Evolutionary conservation across 2,329 filamentous ascomycete species (phyloP), one percentile per base, ranked within the genome.

Genomic region (Pestalotiopsis sp.): DNA sequence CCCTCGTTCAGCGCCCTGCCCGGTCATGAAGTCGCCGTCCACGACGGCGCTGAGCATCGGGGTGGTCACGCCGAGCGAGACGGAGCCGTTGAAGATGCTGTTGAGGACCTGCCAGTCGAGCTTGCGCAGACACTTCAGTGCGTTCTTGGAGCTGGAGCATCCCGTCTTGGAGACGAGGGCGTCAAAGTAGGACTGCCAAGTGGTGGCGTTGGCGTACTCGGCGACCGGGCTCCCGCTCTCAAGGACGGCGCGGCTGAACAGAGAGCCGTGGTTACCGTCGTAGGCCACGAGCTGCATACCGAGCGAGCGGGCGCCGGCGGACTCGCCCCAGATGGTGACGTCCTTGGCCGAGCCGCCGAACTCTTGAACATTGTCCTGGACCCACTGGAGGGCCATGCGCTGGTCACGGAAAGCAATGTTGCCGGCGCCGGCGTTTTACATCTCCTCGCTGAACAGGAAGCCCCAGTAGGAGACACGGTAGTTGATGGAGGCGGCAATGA

Each of bases 251-350:
- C 76, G 82, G 4, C 84, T 80, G 74, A 89, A 90, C 0, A 90
- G 79, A 3, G 78, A 77, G 63, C 89, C 84, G 67, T 88, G 80
- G 56, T 83, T 75, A 2, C 86, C 86, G 14, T 82, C 82, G 70
- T 87, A 87, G 3, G 85, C 84, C 10, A 84, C 75, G 3, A 86
- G 78, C 63, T 88, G 86, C 58, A 79, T 78, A 5, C 82, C 82
- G 2, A 88, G 81, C 4, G 81, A 83, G 62, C 81, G 81, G 60
- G 78, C 84, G 13, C 86, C 86, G 0, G 86, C 85, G 3, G 81
- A 85, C 76, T 89, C 84, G 48, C 85, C 86, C 79, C 82, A 87
- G 57, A 88, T 76, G 1, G 83, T 86, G 17, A 87, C 83, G 66
- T 83, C 81, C 3, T 73, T 67, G 7, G 81, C 78, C 68, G 82